A percentile compares a stretch with the other conserved stretches of the same genome.
These are phyloP conservation scores for Phtheirospermum japonicum DNA, from an alignment of 257 asterid genomes.

Conservation along the genomic window DNA sequence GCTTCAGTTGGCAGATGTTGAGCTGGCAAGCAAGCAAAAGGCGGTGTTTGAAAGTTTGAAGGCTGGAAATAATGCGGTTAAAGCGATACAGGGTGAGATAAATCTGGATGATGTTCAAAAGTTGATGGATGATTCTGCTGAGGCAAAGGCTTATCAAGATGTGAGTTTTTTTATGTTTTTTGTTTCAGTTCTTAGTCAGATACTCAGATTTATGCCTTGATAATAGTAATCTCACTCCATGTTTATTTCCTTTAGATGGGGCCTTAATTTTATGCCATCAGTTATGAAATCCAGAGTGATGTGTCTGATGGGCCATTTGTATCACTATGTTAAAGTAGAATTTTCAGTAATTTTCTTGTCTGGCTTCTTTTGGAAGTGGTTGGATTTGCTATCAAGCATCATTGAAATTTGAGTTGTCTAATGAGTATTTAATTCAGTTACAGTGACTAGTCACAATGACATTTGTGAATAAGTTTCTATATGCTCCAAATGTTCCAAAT, in stretches of 20 bases:
- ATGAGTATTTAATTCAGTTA: not conserved
- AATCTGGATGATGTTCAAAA: conserved; percentile 93
- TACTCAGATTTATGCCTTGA: not conserved
- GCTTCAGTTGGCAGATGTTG: conserved; percentile 93
- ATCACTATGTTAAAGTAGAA: too few relatives aligned
- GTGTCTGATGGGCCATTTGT: not conserved
- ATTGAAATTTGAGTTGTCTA: not conserved
- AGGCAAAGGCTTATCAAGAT: conserved; percentile 98
- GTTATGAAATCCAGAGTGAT: too few relatives aligned
- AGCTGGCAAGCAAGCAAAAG: conserved; percentile 92
- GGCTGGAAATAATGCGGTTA: conserved; percentile 82
- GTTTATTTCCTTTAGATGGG: not conserved
- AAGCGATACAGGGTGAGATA: conserved; percentile 90
- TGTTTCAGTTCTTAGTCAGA: conserved; percentile 18
- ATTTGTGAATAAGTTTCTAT: not conserved
- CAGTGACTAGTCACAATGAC: not conserved
- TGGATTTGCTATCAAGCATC: conserved; percentile 7
- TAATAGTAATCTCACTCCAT: not conserved
- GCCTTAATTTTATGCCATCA: not conserved
- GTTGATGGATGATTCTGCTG: conserved; percentile 92
- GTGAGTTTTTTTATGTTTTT: conserved; percentile 41
- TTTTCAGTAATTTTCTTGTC: too few relatives aligned
- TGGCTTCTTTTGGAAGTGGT: not conserved
- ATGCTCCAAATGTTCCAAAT: not conserved
- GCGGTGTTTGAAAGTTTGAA: conserved; percentile 95